Conservation (phyloP, 2,329 filamentous ascomycete species). For the Aspergillus sp. region DNA sequence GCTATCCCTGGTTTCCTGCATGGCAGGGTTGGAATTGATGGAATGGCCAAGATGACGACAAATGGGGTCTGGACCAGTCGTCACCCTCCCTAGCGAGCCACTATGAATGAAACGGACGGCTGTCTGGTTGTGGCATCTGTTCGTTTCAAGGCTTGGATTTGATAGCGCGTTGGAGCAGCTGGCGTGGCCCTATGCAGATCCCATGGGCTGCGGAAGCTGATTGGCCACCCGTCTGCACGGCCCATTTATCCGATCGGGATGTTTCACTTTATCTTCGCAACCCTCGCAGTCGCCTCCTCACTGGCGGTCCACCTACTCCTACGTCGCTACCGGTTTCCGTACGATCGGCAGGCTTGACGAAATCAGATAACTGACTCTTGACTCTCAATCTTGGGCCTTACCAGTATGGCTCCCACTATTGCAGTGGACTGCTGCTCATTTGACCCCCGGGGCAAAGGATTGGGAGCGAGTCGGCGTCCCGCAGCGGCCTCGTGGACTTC, state of each 20-base stretch:
- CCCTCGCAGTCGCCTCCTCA: not conserved
- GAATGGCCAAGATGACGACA: not conserved
- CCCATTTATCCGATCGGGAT: not conserved
- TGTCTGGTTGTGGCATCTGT: not conserved
- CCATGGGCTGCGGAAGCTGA: not conserved
- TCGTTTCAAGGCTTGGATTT: not conserved
- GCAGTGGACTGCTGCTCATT: not conserved
- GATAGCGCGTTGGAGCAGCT: not conserved
- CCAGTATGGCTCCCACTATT: not conserved
- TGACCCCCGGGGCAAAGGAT: not conserved
- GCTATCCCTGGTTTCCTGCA: not conserved
- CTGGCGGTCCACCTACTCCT: not conserved
- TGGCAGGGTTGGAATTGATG: not conserved
- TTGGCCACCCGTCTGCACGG: conserved; percentile 1
- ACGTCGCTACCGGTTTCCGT: not conserved
- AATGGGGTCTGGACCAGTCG: not conserved
- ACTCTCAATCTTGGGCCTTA: not conserved
- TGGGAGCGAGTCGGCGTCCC: not conserved
- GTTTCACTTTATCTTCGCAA: conserved; percentile 9
- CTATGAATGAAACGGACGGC: conserved; percentile 1
- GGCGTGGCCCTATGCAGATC: conserved; percentile 8
- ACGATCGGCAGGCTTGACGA: not conserved
- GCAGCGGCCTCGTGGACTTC: not conserved
- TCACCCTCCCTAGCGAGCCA: not conserved
- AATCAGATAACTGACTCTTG: not conserved